Conservation (phyloP, 1,139 yeast species). For the Magnusiomyces clavatus region DNA sequence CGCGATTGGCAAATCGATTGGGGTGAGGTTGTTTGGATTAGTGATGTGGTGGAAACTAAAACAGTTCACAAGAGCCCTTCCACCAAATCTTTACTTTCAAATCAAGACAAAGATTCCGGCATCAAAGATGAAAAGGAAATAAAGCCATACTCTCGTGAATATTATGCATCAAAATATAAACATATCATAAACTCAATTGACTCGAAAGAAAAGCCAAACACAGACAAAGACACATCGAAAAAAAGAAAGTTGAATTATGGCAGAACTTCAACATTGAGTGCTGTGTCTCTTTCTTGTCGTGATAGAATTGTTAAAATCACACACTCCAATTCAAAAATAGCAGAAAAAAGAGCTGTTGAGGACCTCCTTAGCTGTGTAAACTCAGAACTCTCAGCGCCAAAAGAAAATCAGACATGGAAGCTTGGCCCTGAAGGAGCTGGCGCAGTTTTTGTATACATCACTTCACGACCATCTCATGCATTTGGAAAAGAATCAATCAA, state of each 20-base stretch:
- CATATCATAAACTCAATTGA: too few relatives aligned
- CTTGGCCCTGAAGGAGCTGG: slow-evolving; percentile 2
- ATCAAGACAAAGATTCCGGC: too few relatives aligned
- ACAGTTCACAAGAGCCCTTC: too few relatives aligned
- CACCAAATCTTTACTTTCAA: too few relatives aligned
- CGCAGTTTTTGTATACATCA: slow-evolving; percentile 3
- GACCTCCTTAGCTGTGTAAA: slow-evolving; percentile 3
- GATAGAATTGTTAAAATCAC: slow-evolving; percentile 1
- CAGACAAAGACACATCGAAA: too few relatives aligned
- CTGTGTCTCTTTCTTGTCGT: not conserved
- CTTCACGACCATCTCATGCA: not conserved
- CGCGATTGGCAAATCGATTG: slow-evolving; percentile 41
- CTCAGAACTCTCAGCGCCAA: slow-evolving; percentile 1
- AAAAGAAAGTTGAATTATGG: too few relatives aligned
- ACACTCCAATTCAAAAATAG: not conserved
- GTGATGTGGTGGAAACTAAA: slow-evolving; percentile 14
- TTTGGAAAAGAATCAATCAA: not conserved
- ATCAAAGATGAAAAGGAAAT: too few relatives aligned
- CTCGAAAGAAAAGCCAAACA: too few relatives aligned
- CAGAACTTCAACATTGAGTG: not conserved
- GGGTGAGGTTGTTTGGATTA: slow-evolving; percentile 26
- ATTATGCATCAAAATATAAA: too few relatives aligned
- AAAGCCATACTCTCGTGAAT: too few relatives aligned
- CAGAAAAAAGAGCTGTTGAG: slow-evolving; percentile 5
- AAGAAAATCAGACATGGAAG: slow-evolving; percentile 4